Percentiles rank a stretch among this genome's conserved stretches.
phyloP scores from a whole-genome alignment of 495 filamentous ascomycete genomes.

The Aspergillus panamensis region DNA sequence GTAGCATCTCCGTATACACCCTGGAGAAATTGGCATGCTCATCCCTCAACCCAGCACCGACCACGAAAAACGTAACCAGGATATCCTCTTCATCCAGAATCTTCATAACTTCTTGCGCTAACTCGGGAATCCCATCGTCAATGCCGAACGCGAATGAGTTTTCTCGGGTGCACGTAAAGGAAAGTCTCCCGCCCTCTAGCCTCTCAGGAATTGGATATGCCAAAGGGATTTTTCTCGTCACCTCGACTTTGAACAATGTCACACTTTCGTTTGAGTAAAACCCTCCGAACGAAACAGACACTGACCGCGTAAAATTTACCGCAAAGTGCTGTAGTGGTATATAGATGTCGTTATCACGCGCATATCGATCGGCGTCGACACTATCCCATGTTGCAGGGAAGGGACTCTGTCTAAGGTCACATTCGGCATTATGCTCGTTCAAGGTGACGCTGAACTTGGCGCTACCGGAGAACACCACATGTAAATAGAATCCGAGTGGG shows the following conservation, averaged over 20 bases:
- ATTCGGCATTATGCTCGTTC: slow-evolving; percentile 67
- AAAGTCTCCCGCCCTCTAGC: slow-evolving; percentile 56
- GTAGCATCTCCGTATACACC: slow-evolving; percentile 62
- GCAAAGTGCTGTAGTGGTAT: slow-evolving; percentile 72
- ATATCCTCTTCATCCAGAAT: slow-evolving; percentile 61
- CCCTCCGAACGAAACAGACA: slow-evolving; percentile 66
- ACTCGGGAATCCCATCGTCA: slow-evolving; percentile 66
- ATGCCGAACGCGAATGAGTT: slow-evolving; percentile 80
- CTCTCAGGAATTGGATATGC: slow-evolving; percentile 55
- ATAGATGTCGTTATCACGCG: slow-evolving; percentile 55
- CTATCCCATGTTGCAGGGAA: slow-evolving; percentile 74
- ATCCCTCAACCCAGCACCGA: slow-evolving; percentile 63
- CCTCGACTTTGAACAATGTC: slow-evolving; percentile 61
- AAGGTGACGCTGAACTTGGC: slow-evolving; percentile 66
- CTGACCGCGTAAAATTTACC: slow-evolving; percentile 54
- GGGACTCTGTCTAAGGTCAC: slow-evolving; percentile 55
- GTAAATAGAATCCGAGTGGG: slow-evolving; percentile 52
- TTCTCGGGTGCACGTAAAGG: slow-evolving; percentile 65
- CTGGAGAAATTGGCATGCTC: slow-evolving; percentile 55
- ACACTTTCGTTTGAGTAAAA: slow-evolving; percentile 56
- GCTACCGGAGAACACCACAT: slow-evolving; percentile 65
- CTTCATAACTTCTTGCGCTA: slow-evolving; percentile 60
- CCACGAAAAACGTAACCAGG: slow-evolving; percentile 75
- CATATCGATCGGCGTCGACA: slow-evolving; percentile 64
- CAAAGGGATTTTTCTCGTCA: slow-evolving; percentile 47